A percentile compares a stretch with the other conserved stretches of the same genome.
These are phyloP conservation scores for Hypoxylon sp. DNA, from an alignment of 2,329 filamentous ascomycete genomes.

Conservation along the genomic window DNA sequence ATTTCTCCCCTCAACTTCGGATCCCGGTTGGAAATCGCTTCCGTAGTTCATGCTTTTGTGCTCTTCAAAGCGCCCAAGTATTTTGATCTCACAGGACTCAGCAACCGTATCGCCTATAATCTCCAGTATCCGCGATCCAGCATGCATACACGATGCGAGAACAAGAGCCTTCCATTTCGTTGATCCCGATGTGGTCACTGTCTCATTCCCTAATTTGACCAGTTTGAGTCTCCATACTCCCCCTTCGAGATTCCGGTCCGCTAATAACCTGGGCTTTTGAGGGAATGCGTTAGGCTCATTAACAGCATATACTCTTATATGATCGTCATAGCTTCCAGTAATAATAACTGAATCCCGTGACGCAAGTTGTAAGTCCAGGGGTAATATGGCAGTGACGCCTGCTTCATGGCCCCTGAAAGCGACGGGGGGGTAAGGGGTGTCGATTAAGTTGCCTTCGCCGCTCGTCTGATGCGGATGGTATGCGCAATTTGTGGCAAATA, in stretches of 20 bases:
- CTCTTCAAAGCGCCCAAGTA: conserved; percentile 82
- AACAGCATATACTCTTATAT: conserved; percentile 76
- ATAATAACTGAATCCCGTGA: conserved; percentile 72
- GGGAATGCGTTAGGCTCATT: conserved; percentile 59
- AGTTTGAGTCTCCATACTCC: conserved; percentile 90
- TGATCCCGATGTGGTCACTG: conserved; percentile 20
- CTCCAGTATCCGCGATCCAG: conserved; percentile 78
- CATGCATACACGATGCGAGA: conserved; percentile 96
- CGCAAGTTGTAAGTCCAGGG: conserved; percentile 64
- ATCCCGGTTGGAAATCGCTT: conserved; percentile 73
- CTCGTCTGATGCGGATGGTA: conserved; percentile 36
- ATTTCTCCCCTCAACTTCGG: conserved; percentile 49
- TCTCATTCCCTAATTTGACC: conserved; percentile 56
- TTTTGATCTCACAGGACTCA: conserved; percentile 70
- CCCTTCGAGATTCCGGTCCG: conserved; percentile 77
- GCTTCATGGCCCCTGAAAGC: conserved; percentile 75
- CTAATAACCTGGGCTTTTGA: conserved; percentile 67
- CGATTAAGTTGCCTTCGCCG: conserved; percentile 34
- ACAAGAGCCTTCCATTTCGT: conserved; percentile 60
- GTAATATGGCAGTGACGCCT: conserved; percentile 89
- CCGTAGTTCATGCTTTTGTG: conserved; percentile 97
- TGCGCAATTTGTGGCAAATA: conserved; percentile 63
- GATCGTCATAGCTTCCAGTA: conserved; percentile 94
- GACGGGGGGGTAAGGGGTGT: conserved; percentile 48
- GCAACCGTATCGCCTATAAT: conserved; percentile 56